phyloP scores from a whole-genome alignment of 169 alveolate genomes.

The Plasmodium chabaudi region DNA sequence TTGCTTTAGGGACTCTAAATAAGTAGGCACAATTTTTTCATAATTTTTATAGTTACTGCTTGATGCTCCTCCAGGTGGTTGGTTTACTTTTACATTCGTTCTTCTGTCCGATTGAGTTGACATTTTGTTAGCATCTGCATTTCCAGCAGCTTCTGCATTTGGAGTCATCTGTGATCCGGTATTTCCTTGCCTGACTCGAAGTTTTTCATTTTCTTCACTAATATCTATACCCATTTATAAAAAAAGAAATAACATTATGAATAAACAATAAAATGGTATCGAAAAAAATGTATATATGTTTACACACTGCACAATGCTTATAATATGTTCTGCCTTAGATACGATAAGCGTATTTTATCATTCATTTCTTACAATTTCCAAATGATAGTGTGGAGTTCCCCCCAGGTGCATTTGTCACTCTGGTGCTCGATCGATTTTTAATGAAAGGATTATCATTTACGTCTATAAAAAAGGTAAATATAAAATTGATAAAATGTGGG shows the following conservation, averaged over 20 bases:
- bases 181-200: constrained; percentile 10
- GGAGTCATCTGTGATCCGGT: background rate
- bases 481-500: too few relatives aligned
- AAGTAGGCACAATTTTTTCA: background rate
- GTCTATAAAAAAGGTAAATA: constrained; percentile 24
- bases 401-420: constrained; percentile 70
- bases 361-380: constrained; percentile 51
- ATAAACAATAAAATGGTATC: background rate
- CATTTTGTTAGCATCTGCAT: constrained; percentile 14
- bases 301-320: background rate
- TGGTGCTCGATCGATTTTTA: constrained; percentile 51
- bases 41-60: constrained; percentile 68
- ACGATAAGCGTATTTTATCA: background rate
- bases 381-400: constrained; percentile 65
- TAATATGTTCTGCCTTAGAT: background rate
- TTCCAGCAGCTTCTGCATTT: constrained; percentile 50
- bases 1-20: constrained; percentile 30
- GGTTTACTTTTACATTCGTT: constrained; percentile 72
- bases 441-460: constrained; percentile 70
- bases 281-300: background rate
- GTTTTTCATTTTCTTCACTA: constrained; percentile 9
- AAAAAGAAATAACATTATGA: background rate
- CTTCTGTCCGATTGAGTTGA: constrained; percentile 27
- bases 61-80: constrained; percentile 87
- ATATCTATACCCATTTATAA: constrained; percentile 1